Conservation (phyloP, 768 basidiomycete genomes). For the Mycena indigotica region DNA sequence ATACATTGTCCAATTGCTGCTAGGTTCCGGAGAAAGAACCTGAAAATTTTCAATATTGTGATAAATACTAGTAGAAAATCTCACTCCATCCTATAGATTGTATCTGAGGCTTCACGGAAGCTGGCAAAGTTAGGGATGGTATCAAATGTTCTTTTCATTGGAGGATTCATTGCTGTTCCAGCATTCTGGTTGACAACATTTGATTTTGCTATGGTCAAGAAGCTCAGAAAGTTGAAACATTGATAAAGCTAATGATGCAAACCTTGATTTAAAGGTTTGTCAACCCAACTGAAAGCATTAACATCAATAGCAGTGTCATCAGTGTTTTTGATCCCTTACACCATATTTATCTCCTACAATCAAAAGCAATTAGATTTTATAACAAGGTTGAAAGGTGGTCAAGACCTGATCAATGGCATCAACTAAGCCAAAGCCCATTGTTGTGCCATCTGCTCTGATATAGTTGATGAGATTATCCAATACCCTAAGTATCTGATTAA, state of each 20-base stretch:
- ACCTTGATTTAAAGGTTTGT: constrained; percentile 16
- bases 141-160: background rate
- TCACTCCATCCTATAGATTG: constrained; percentile 2
- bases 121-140: background rate
- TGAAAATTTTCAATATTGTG: background rate
- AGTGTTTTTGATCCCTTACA: background rate
- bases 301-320: background rate
- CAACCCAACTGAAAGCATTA: constrained; percentile 5
- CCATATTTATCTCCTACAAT: background rate
- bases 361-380: background rate
- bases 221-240: background rate
- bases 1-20: constrained; percentile 13
- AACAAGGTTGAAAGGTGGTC: too few species aligned
- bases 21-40: constrained; percentile 6
- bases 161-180: background rate
- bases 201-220: constrained; percentile 9
- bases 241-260: background rate
- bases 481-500: background rate
- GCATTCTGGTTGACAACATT: constrained; percentile 17
- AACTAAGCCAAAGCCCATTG: constrained; percentile 6
- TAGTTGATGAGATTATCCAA: constrained; percentile 2
- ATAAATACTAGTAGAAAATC: background rate
- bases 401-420: constrained; percentile 7
- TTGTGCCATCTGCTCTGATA: background rate
- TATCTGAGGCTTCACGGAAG: background rate